Evolutionary conservation across 2,329 filamentous ascomycete genomes (phyloP).

Genomic region (Chaetomiaceae sp.): DNA sequence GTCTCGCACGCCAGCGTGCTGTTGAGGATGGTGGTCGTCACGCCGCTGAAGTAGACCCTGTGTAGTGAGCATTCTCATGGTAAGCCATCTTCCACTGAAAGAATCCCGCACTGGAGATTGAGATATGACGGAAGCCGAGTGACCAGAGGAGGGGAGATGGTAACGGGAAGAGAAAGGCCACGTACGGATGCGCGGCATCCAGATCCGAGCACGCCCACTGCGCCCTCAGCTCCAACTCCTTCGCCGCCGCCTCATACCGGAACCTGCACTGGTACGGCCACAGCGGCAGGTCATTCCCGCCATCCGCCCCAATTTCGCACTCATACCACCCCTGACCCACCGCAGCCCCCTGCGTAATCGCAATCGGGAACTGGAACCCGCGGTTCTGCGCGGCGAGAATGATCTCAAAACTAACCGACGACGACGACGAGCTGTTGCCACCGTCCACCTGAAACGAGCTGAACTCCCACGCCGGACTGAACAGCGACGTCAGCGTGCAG

Average conservation of each 20-base stretch:
- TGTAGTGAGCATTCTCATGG: not conserved
- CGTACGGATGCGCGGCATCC: slow-evolving; percentile 22
- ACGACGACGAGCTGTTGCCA: not conserved
- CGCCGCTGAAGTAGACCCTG: slow-evolving; percentile 23
- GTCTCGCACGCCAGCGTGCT: slow-evolving; percentile 14
- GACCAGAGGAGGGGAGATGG: not conserved
- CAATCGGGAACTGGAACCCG: slow-evolving; percentile 20
- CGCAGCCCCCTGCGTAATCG: slow-evolving; percentile 11
- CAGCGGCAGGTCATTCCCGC: slow-evolving; percentile 15
- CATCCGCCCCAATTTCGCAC: slow-evolving; percentile 17
- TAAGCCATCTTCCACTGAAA: too few species aligned
- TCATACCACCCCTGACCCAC: slow-evolving; percentile 15
- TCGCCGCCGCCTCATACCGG: slow-evolving; percentile 10
- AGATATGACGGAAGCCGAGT: too few species aligned
- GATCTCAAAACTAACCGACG: slow-evolving; percentile 21
- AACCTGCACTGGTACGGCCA: slow-evolving; percentile 20
- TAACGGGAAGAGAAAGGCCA: not conserved
- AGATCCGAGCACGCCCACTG: slow-evolving; percentile 24
- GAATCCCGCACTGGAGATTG: too few species aligned
- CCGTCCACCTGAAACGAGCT: slow-evolving; percentile 15
- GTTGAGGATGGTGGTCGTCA: slow-evolving; percentile 15
- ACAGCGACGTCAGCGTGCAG: slow-evolving; percentile 23
- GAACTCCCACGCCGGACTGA: slow-evolving; percentile 20
- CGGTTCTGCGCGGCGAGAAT: slow-evolving; percentile 12
- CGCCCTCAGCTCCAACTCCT: slow-evolving; percentile 16